Evolutionary conservation across 2,329 filamentous ascomycete species (phyloP).

Genomic region (Botrytis byssoidea): DNA sequence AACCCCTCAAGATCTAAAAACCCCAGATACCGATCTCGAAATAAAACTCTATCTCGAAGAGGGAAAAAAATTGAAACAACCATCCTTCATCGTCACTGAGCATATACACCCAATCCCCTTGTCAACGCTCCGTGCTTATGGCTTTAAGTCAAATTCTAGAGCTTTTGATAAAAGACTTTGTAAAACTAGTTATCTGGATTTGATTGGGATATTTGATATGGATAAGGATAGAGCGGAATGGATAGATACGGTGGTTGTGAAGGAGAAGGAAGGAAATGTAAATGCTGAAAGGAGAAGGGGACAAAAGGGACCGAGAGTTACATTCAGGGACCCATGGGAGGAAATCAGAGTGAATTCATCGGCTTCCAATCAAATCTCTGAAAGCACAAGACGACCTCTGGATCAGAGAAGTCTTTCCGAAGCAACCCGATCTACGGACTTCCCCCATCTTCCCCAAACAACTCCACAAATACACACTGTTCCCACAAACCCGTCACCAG

Average conservation of each 20-base stretch:
- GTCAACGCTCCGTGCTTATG: not conserved
- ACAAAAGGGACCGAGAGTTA: not conserved
- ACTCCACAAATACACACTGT: not conserved
- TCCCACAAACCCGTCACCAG: not conserved
- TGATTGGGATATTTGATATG: not conserved
- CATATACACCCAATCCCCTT: not conserved
- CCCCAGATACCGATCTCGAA: not conserved
- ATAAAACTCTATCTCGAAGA: not conserved
- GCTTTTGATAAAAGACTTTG: not conserved
- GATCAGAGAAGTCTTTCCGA: not conserved
- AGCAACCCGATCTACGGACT: not conserved
- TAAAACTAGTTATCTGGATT: not conserved
- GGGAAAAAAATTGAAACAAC: not conserved
- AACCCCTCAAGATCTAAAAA: not conserved
- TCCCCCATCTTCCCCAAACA: not conserved
- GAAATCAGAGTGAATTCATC: not conserved
- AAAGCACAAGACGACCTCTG: not conserved
- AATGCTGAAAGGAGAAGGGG: not conserved
- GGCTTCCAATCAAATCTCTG: no score
- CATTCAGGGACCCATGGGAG: constrained; percentile 3
- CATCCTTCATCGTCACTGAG: not conserved
- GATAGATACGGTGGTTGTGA: not conserved
- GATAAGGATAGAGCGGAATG: not conserved
- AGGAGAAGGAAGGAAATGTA: not conserved
- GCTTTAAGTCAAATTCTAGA: not conserved